These are phyloP conservation scores for Sphaerobolus stellatus DNA, from an alignment of 1,284 basidiomycete species.

Conservation along the genomic window DNA sequence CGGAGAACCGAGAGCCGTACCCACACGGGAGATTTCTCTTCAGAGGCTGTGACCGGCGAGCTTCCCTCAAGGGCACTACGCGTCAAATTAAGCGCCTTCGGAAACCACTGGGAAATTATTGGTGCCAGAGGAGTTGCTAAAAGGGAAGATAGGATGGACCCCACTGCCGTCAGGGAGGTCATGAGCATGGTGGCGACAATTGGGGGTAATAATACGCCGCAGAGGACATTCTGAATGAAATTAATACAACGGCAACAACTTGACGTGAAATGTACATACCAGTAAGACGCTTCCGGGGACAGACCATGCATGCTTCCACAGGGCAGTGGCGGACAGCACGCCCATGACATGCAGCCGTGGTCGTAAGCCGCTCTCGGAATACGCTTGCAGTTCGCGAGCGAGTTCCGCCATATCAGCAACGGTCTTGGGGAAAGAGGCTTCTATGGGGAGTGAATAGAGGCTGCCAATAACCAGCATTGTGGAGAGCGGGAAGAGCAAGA, in stretches of 20 bases:
- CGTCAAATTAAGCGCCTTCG: constrained; percentile 80
- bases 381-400: constrained; percentile 70
- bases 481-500: constrained; percentile 66
- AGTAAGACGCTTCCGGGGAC: constrained; percentile 88
- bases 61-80: constrained; percentile 63
- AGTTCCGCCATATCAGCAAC: constrained; percentile 71
- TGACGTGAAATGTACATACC: constrained; percentile 47
- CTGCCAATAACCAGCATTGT: constrained; percentile 49
- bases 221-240: constrained; percentile 75
- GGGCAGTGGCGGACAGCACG: constrained; percentile 80
- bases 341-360: constrained; percentile 70
- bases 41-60: constrained; percentile 29
- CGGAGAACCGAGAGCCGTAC: constrained; percentile 81
- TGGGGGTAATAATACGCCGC: constrained; percentile 82
- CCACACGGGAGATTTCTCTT: constrained; percentile 66
- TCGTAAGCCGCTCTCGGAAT: constrained; percentile 64
- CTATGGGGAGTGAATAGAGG: constrained; percentile 65
- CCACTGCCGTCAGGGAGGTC: constrained; percentile 79
- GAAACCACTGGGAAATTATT: constrained; percentile 75
- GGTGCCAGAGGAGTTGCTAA: constrained; percentile 84
- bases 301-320: constrained; percentile 96
- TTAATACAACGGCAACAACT: constrained; percentile 11
- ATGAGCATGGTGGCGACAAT: constrained; percentile 75
- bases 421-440: constrained; percentile 71
- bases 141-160: constrained; percentile 77